phyloP scores from a whole-genome alignment of 1,284 basidiomycete species.

The Melampsora larici-populina region DNA sequence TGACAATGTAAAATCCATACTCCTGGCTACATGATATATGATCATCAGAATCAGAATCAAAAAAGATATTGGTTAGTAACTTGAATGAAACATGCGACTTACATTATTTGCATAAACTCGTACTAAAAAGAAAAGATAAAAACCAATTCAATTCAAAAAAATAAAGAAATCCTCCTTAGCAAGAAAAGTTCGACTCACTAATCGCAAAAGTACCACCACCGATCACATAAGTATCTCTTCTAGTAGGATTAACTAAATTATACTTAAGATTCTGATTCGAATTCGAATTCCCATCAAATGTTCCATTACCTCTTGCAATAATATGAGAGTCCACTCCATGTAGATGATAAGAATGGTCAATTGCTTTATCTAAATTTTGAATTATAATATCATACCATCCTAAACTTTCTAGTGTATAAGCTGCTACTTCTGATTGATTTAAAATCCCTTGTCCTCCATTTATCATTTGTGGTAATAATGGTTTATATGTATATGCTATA shows the following conservation, averaged over 20 bases:
- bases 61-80: not conserved
- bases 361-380: slow-evolving; percentile 52
- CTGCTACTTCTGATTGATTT: slow-evolving; percentile 35
- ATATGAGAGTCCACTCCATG: slow-evolving; percentile 48
- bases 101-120: slow-evolving; percentile 3
- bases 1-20: slow-evolving; percentile 22
- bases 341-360: slow-evolving; percentile 54
- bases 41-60: not conserved
- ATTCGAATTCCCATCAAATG: not conserved
- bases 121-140: not conserved
- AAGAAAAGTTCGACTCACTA: slow-evolving; percentile 8
- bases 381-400: slow-evolving; percentile 46
- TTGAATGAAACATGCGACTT: not conserved
- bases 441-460: slow-evolving; percentile 24
- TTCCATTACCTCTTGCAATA: not conserved
- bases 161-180: not conserved
- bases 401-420: slow-evolving; percentile 26
- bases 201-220: slow-evolving; percentile 28
- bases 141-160: not conserved
- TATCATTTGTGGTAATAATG: slow-evolving; percentile 23
- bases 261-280: not conserved
- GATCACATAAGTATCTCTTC: slow-evolving; percentile 26
- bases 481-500: slow-evolving; percentile 34
- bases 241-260: not conserved
- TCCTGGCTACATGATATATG: not conserved